Evolutionary conservation across 768 basidiomycete species (phyloP).

Genomic region (Mycena venus): DNA sequence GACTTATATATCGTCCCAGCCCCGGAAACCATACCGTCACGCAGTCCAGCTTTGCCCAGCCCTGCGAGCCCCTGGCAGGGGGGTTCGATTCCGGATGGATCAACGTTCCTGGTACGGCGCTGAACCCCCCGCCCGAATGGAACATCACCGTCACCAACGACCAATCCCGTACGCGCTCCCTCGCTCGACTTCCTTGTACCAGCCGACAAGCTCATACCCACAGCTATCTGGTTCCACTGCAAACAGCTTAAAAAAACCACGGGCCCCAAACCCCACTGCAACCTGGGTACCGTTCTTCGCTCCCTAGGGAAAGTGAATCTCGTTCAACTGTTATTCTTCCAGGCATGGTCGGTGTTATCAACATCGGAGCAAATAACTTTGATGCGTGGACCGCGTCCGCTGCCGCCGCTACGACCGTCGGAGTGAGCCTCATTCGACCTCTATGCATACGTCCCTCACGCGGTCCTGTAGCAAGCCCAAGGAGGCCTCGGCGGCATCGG

Average conservation of each 20-base stretch:
- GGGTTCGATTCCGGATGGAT: constrained; percentile 28
- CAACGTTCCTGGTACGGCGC: not conserved
- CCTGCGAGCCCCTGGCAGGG: not conserved
- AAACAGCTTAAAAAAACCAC: not conserved
- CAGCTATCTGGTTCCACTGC: constrained; percentile 28
- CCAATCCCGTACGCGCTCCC: not conserved
- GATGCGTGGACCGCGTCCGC: not conserved
- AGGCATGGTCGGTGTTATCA: constrained; percentile 24
- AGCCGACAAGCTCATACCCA: not conserved
- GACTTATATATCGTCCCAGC: not conserved
- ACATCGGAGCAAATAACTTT: not conserved
- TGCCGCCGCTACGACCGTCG: not conserved
- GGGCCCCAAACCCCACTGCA: constrained; percentile 2
- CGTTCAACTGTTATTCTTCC: not conserved
- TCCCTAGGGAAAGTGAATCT: not conserved
- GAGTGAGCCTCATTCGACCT: not conserved
- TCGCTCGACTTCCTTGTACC: not conserved
- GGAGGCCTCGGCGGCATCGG: constrained; percentile 4
- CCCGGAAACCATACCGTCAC: constrained; percentile 24
- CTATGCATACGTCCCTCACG: not conserved
- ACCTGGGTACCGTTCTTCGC: not conserved
- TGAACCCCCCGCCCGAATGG: not conserved
- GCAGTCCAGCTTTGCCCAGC: not conserved
- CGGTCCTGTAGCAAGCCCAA: not conserved
- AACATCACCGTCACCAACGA: constrained; percentile 12